Evolutionary conservation across 495 filamentous ascomycete genomes (phyloP).

Genomic region (Penicillium riverlandense): DNA sequence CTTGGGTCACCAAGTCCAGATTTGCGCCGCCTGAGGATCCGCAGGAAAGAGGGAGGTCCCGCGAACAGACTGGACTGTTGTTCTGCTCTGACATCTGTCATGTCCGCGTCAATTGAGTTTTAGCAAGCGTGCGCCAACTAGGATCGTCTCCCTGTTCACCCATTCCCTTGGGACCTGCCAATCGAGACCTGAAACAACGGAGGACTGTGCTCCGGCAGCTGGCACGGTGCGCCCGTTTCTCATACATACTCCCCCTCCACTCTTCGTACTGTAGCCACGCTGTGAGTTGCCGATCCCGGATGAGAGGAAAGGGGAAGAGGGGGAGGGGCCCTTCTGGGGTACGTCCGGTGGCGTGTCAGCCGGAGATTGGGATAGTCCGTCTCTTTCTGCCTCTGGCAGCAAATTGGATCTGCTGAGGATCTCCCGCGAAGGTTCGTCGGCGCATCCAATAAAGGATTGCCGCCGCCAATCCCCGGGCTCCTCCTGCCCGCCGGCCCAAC

Average conservation of each 20-base stretch:
- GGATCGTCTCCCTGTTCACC: conserved; percentile 27
- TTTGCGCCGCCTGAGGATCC: not conserved
- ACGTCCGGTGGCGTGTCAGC: too few species aligned
- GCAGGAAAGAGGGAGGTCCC: too few species aligned
- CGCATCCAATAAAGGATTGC: conserved; percentile 17
- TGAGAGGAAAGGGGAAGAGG: too few species aligned
- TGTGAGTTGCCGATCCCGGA: too few species aligned
- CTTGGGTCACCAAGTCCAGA: too few species aligned
- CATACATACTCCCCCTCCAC: too few species aligned
- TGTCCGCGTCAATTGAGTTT: conserved; percentile 33
- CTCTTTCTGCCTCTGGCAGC: too few species aligned
- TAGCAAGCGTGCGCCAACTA: conserved; percentile 31
- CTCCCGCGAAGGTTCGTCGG: conserved; percentile 35
- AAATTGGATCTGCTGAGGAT: conserved; percentile 36
- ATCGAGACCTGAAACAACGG: conserved; percentile 9
- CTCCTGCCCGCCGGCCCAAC: too few species aligned
- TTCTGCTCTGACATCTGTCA: conserved; percentile 14
- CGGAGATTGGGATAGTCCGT: too few species aligned
- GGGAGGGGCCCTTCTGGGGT: too few species aligned
- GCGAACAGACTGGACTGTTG: too few species aligned
- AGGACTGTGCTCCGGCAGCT: conserved; percentile 10
- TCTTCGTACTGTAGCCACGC: too few species aligned
- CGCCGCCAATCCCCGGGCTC: conserved; percentile 1
- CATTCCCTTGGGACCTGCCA: conserved; percentile 23
- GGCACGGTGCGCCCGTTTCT: not conserved